Evolutionary conservation across 192 early-diverging fungal genomes (phyloP).

Genomic region (Tieghemiomyces parasiticus): DNA sequence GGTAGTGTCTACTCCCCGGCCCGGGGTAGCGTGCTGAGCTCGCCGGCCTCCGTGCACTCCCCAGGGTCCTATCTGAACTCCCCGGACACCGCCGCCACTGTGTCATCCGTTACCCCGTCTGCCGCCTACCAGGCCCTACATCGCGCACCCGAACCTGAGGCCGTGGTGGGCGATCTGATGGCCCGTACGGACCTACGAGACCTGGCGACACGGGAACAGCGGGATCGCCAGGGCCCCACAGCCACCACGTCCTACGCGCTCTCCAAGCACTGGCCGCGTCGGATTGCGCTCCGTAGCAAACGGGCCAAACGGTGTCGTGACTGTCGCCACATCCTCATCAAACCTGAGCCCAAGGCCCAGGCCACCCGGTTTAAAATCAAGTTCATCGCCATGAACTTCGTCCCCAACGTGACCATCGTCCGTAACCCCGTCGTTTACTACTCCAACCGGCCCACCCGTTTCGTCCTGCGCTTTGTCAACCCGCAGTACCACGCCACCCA

Average conservation of each 20-base stretch:
- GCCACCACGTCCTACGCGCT: background rate
- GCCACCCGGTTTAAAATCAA: slow-evolving; percentile 79
- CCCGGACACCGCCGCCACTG: background rate
- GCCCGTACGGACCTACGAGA: slow-evolving; percentile 12
- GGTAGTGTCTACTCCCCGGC: slow-evolving; percentile 17
- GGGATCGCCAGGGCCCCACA: slow-evolving; percentile 14
- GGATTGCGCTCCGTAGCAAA: slow-evolving; percentile 76
- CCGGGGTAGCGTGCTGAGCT: slow-evolving; percentile 13
- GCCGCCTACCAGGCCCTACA: slow-evolving; percentile 17
- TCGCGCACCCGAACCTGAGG: slow-evolving; percentile 11
- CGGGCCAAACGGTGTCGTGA: slow-evolving; percentile 68
- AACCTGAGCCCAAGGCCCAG: slow-evolving; percentile 86
- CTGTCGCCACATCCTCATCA: slow-evolving; percentile 81
- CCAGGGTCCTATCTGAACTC: background rate
- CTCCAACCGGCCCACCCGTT: slow-evolving; percentile 16
- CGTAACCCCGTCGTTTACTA: slow-evolving; percentile 11
- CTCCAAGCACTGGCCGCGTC: slow-evolving; percentile 40
- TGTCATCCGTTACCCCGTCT: slow-evolving; percentile 8
- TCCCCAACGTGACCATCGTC: slow-evolving; percentile 62
- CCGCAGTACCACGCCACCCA: slow-evolving; percentile 59
- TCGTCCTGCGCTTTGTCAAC: slow-evolving; percentile 64
- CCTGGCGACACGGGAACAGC: slow-evolving; percentile 43
- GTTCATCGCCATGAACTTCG: slow-evolving; percentile 62
- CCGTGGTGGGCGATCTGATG: slow-evolving; percentile 14
- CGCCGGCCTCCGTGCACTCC: background rate